These are phyloP conservation scores for Scleromitrula shiraiana DNA, from an alignment of 2,329 filamentous ascomycete species.

Conservation along the genomic window DNA sequence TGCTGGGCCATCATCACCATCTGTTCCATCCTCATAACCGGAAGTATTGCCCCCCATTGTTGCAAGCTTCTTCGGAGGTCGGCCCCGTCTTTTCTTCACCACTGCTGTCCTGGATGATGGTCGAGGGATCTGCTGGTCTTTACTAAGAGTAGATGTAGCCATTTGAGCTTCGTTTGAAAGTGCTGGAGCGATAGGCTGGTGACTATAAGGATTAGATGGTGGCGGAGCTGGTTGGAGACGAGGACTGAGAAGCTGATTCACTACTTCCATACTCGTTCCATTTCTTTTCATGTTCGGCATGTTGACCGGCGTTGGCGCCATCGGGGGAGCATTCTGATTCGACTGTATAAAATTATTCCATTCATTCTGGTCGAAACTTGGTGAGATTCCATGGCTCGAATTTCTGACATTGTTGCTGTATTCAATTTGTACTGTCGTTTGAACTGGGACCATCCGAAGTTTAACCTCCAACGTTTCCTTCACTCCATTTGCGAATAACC, in stretches of 20 bases:
- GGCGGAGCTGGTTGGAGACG: conserved; percentile 14
- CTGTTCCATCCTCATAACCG: conserved; percentile 59
- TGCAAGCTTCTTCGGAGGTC: conserved; percentile 20
- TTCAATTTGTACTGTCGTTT: conserved; percentile 48
- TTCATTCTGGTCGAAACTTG: conserved; percentile 60
- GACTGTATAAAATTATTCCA: conserved; percentile 73
- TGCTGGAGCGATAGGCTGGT: conserved; percentile 12
- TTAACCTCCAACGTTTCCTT: conserved; percentile 91
- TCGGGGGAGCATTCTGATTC: conserved; percentile 47
- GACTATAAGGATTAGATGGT: conserved; percentile 15
- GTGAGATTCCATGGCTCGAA: conserved; percentile 47
- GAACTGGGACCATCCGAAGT: conserved; percentile 72
- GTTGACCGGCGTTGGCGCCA: conserved; percentile 13
- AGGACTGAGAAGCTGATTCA: conserved; percentile 33
- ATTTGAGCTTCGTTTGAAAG: conserved; percentile 13
- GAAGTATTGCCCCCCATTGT: conserved; percentile 55
- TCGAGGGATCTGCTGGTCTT: conserved; percentile 20
- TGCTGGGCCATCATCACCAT: conserved; percentile 32
- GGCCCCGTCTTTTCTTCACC: conserved; percentile 22
- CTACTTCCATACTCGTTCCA: conserved; percentile 30
- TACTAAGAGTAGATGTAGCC: conserved; percentile 8
- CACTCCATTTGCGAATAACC: conserved; percentile 73
- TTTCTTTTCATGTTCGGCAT: conserved; percentile 15
- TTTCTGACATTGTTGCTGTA: conserved; percentile 53
- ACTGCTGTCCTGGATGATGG: conserved; percentile 25